Base-by-base conservation (phyloP, 2,329 filamentous ascomycete genomes). In the Teratosphaeria destructans region DNA sequence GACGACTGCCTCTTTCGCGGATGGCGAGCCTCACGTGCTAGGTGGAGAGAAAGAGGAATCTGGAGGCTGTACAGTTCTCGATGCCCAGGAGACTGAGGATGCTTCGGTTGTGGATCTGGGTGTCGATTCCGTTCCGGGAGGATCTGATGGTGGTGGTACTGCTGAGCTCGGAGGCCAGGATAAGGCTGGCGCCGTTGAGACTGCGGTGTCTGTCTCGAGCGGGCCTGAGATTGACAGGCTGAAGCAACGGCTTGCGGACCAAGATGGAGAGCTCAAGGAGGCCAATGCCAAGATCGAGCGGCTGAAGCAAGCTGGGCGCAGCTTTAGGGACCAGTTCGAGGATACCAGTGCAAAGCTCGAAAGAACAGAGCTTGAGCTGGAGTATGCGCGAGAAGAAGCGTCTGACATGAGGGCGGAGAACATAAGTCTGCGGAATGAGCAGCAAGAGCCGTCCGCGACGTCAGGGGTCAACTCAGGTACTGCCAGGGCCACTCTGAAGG, bases 401-500 rank as follows among this genome's bases (percentile, higher is more conserved):
- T 23, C 23, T 32, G 11, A 55, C 11, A 55, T 32, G 54, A 32
- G 29, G 8, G n/a, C 35, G 35, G 34, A 53, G 14, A 29, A 8
- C 14, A n/a, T 53, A 27, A 53, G 37, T 14, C 54, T 57, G 16
- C n/a, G 47, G n/a, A n/a, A 54, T 26, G 11, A 56, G 16, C 1
- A 39, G 27, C 10, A 32, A 34, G 55, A 54, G 55, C 3, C 27
- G 35, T 54, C 27, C 47, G 56, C 23, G 54, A 27, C 47, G 56
- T 12, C 29, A 8, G 10, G 34, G 23, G 29, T 12, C 23, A 39
- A 47, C 12, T 11, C 16, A 5, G 35, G n/a, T 11, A 32, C 39
- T 10, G 60, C 60, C 57, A 59, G 57, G 47, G 29, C 37, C 5
- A 35, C 57, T 32, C 29, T 32, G 5, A 63, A 64, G n/a, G 49